Evolutionary conservation across 192 early-diverging fungal species (phyloP).

Genomic region (Backusella macrospora): DNA sequence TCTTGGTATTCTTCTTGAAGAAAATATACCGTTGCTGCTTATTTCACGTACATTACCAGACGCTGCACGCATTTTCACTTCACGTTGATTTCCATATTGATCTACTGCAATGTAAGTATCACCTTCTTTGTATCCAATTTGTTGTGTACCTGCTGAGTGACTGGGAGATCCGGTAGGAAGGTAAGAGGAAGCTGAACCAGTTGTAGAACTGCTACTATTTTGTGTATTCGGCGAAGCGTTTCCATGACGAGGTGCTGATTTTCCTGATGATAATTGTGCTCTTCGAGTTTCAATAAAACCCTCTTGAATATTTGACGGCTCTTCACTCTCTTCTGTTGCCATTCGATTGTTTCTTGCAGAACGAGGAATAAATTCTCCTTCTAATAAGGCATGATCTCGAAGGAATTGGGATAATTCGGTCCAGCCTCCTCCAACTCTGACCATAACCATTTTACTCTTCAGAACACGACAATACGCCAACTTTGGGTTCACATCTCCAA

Average conservation of each 20-base stretch:
- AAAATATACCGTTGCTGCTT: background rate
- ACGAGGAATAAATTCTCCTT: slow-evolving; percentile 35
- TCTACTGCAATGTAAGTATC: slow-evolving; percentile 34
- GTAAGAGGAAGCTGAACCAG: background rate
- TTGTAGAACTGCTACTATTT: background rate
- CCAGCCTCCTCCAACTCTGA: slow-evolving; percentile 63
- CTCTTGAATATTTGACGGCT: slow-evolving; percentile 26
- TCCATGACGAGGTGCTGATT: background rate
- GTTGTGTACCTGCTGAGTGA: background rate
- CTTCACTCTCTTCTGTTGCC: slow-evolving; percentile 25
- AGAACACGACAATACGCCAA: slow-evolving; percentile 64
- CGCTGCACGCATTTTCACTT: slow-evolving; percentile 30
- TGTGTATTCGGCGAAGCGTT: background rate
- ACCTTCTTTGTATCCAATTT: slow-evolving; percentile 32
- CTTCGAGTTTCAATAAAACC: slow-evolving; percentile 29
- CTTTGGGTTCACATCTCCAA: slow-evolving; percentile 66
- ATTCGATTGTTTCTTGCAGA: slow-evolving; percentile 19
- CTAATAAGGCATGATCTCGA: slow-evolving; percentile 36
- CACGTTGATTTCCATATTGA: slow-evolving; percentile 34
- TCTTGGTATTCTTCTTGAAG: slow-evolving; percentile 9
- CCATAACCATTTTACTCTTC: slow-evolving; percentile 65
- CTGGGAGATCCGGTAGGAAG: background rate
- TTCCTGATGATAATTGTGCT: slow-evolving; percentile 17
- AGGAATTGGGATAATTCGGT: slow-evolving; percentile 39
- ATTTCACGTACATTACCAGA: background rate